Evolutionary conservation across 2,329 filamentous ascomycete species (phyloP).

Genomic region (Curvularia verruculosa): DNA sequence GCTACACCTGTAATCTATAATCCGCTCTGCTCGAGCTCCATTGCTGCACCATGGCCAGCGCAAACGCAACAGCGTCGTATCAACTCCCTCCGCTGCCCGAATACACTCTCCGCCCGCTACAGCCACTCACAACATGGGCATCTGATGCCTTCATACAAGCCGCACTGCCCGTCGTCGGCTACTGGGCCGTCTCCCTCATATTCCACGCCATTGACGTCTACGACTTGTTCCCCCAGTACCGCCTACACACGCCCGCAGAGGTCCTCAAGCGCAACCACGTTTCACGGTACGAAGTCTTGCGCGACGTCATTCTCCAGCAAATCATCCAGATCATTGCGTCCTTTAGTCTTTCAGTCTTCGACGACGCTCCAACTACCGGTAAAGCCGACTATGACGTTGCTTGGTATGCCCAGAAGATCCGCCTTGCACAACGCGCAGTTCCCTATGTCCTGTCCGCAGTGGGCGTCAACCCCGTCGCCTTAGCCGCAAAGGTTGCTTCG

Average conservation of each 20-base stretch:
- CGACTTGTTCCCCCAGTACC: conserved; percentile 88
- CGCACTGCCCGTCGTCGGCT: conserved; percentile 77
- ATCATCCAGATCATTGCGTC: conserved; percentile 81
- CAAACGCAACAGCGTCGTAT: conserved; percentile 53
- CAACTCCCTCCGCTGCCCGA: conserved; percentile 82
- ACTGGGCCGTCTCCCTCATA: conserved; percentile 84
- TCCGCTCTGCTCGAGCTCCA: conserved; percentile 9
- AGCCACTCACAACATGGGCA: conserved; percentile 75
- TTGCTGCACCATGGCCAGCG: conserved; percentile 51
- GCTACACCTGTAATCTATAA: conserved; percentile 9
- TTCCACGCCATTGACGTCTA: conserved; percentile 88
- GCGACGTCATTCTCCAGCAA: conserved; percentile 92
- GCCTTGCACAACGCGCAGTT: conserved; percentile 78
- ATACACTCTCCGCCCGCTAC: conserved; percentile 74
- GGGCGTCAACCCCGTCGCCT: conserved; percentile 75
- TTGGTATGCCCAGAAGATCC: conserved; percentile 84
- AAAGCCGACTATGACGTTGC: conserved; percentile 85
- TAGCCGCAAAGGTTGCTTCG: conserved; percentile 76
- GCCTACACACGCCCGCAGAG: conserved; percentile 92
- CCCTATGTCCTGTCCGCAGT: conserved; percentile 72
- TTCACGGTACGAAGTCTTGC: conserved; percentile 80
- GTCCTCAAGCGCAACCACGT: conserved; percentile 87
- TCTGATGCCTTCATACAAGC: conserved; percentile 82
- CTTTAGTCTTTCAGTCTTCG: conserved; percentile 70
- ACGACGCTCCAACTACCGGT: conserved; percentile 75